These are phyloP conservation scores for Davidsoniella australis DNA, from an alignment of 2,329 filamentous ascomycete species.

Conservation along the genomic window DNA sequence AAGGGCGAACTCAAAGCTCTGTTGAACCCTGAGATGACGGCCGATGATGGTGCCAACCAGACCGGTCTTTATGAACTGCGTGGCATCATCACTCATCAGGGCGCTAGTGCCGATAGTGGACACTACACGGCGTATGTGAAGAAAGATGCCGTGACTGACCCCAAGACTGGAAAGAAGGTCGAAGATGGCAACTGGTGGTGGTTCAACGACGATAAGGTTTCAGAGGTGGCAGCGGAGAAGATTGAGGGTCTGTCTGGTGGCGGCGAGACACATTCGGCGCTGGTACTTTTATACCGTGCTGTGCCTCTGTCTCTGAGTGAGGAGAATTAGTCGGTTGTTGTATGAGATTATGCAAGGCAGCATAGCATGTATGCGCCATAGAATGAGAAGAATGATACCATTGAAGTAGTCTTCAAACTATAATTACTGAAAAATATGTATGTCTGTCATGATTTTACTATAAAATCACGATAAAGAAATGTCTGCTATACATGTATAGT, in stretches of 20 bases:
- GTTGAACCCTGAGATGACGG: slow-evolving; percentile 55
- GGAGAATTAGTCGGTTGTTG: slow-evolving; percentile 18
- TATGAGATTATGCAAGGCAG: not conserved
- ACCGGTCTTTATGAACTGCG: slow-evolving; percentile 90
- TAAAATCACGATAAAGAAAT: no score
- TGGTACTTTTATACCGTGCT: slow-evolving; percentile 64
- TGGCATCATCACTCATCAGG: slow-evolving; percentile 90
- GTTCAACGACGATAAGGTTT: slow-evolving; percentile 98
- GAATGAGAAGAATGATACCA: no score
- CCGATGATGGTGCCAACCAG: slow-evolving; percentile 74
- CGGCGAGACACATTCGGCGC: slow-evolving; percentile 68
- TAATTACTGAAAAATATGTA: no score
- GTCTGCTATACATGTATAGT: no score
- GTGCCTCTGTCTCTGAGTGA: slow-evolving; percentile 48
- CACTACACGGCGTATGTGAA: slow-evolving; percentile 98
- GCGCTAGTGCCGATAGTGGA: slow-evolving; percentile 87
- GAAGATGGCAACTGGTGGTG: slow-evolving; percentile 98
- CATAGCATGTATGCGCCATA: no score
- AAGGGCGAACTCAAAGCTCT: slow-evolving; percentile 78
- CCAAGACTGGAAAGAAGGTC: slow-evolving; percentile 59
- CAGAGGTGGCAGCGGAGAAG: slow-evolving; percentile 79
- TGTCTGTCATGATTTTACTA: no score
- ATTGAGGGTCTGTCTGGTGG: slow-evolving; percentile 81
- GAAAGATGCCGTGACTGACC: slow-evolving; percentile 59
- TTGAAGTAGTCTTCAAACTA: no score